Percentiles rank a stretch among this genome's conserved stretches.
Evolutionary conservation across 2,329 filamentous ascomycete species (phyloP).

Genomic region (Ophiosphaerella narmari): DNA sequence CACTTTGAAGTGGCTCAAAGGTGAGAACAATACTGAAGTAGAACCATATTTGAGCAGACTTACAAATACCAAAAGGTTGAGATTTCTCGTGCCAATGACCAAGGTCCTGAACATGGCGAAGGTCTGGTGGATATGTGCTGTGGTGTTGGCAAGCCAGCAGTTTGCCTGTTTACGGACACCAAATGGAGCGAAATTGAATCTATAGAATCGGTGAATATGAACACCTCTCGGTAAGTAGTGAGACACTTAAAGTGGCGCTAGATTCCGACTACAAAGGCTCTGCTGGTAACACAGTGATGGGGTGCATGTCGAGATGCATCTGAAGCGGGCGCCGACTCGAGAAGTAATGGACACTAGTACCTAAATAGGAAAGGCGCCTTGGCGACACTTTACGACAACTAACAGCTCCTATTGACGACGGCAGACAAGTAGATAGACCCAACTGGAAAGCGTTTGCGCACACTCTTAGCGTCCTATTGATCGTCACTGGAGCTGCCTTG

Average conservation of each 20-base stretch:
- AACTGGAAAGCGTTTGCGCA: constrained; percentile 9
- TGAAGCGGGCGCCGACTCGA: constrained; percentile 1
- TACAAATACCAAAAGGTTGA: too few species aligned
- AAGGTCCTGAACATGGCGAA: too few species aligned
- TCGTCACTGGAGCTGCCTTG: not conserved
- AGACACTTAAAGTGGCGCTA: not conserved
- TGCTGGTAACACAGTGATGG: constrained; percentile 14
- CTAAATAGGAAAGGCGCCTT: constrained; percentile 3
- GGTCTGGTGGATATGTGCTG: too few species aligned
- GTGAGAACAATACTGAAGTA: too few species aligned
- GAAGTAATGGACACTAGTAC: not conserved
- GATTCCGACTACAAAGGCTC: constrained; percentile 1
- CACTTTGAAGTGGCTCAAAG: too few species aligned
- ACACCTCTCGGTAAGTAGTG: not conserved
- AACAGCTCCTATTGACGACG: constrained; percentile 18
- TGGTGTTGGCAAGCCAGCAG: too few species aligned
- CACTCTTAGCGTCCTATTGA: constrained; percentile 5
- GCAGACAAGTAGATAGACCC: constrained; percentile 1
- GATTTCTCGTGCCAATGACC: too few species aligned
- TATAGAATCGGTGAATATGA: not conserved
- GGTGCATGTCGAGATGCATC: constrained; percentile 12
- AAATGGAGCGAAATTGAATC: not conserved
- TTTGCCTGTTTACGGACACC: too few species aligned
- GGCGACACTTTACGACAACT: constrained; percentile 9
- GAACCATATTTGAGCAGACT: too few species aligned